These are phyloP conservation scores for Miscanthus sacchariflorus DNA, from an alignment of 202 grass and related monocot genomes.

Conservation along the genomic window DNA sequence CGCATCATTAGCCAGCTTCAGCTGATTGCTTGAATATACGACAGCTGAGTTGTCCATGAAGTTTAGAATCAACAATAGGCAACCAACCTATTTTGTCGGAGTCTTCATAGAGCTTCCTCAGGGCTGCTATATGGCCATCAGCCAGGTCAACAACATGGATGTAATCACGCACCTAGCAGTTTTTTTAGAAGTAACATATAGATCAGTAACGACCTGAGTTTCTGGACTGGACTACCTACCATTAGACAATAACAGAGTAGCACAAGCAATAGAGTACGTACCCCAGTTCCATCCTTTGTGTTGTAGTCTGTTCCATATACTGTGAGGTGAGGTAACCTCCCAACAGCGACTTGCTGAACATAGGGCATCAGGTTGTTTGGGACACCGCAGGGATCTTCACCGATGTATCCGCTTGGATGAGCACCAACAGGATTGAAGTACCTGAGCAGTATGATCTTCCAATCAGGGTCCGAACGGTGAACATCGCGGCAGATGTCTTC, in stretches of 20 bases:
- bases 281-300: constrained; percentile 94
- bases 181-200: no score
- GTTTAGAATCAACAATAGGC: not conserved
- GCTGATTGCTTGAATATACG: not conserved
- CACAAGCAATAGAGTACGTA: constrained; percentile 3
- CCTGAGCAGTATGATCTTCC: constrained; percentile 92
- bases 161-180: constrained; percentile 83
- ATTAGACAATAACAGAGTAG: not conserved
- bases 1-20: not conserved
- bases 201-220: not conserved
- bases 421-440: constrained; percentile 98
- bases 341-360: constrained; percentile 95
- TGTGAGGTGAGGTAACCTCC: constrained; percentile 73
- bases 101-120: constrained; percentile 87
- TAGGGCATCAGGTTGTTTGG: constrained; percentile 98
- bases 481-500: constrained; percentile 94
- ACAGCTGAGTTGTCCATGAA: constrained; percentile 1
- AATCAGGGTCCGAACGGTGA: constrained; percentile 67
- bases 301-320: constrained; percentile 91
- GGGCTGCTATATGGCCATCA: constrained; percentile 87
- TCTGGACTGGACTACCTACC: not conserved
- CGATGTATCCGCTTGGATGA: constrained; percentile 81
- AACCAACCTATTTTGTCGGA: constrained; percentile 52
- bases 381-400: constrained; percentile 81
- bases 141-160: constrained; percentile 97